phyloP scores from a whole-genome alignment of 116 monocot species.

The Phalaenopsis hybrid region DNA sequence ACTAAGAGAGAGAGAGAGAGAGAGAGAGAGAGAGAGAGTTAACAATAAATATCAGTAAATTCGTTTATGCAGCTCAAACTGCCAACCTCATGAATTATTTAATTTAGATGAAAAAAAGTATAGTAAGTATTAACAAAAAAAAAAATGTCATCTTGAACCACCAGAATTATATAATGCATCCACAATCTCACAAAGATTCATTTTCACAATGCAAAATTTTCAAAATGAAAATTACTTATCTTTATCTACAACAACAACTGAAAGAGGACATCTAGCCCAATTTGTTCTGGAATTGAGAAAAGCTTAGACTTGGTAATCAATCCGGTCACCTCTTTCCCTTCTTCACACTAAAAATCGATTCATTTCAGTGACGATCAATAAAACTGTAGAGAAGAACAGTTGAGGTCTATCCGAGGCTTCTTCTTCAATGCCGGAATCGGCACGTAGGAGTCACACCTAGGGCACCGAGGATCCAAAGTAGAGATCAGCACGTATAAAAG shows the following conservation, averaged over 20 bases:
- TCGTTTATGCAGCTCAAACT: no score
- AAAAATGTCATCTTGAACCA: neutral
- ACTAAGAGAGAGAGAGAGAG: no score
- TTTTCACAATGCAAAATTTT: neutral
- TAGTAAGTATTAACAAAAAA: no score
- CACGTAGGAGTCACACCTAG: conserved; percentile 13
- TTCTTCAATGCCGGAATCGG: conserved; percentile 1
- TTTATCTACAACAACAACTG: neutral
- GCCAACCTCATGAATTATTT: no score
- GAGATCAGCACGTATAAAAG: conserved; percentile 21
- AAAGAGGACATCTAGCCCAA: neutral
- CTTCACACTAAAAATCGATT: neutral
- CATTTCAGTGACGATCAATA: neutral
- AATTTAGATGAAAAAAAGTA: no score
- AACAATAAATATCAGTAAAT: no score
- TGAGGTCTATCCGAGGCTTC: conserved; percentile 13
- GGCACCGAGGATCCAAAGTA: conserved; percentile 20
- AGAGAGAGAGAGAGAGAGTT: no score
- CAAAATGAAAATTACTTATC: neutral
- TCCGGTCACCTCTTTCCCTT: neutral
- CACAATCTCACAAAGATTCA: neutral
- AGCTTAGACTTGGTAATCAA: neutral
- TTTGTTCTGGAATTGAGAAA: neutral
- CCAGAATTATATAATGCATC: neutral
- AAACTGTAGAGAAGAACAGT: neutral